Evolutionary conservation across 495 filamentous ascomycete genomes (phyloP), one percentile per base, ranked within the genome.

Genomic region (Aspergillus nidulans): DNA sequence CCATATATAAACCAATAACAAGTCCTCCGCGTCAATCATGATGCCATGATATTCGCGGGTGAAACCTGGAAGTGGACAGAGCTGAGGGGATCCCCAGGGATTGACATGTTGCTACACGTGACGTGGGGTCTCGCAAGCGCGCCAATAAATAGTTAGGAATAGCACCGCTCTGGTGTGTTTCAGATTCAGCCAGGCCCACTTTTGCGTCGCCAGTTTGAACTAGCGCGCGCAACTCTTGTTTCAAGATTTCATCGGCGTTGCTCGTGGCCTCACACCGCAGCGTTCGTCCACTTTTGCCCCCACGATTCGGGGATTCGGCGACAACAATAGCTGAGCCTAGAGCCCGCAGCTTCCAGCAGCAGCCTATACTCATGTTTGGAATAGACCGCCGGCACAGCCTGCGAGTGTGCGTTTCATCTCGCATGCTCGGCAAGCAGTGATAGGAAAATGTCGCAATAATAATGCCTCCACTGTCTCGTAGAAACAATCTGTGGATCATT

Each of bases 191-290:
- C 34, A 50, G 42, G 32, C 41, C 52, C 50, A 53, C 51, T 32
- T n/a, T 38, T 24, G 16, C 28, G 26, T 51, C 20, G 47, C 56
- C 53, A 54, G 44, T 30, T 48, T 46, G 44, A 47, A 39, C 52
- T 59, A 57, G 60, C 56, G 60, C 60, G 56, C 56, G 46, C 56
- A 49, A 32, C 39, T 55, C 51, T 54, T 59, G 60, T 62, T 62
- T 62, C 60, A 62, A 2, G 30, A 10, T n/a, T n/a, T 24, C 55
- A 55, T 54, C 34, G 18, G 24, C 24, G 20, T 49, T 32, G 36
- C 34, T 39, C 26, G 5, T 5, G 26, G 4, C 5, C 26, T 45
- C 39, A 49, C 19, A 34, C 30, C 16, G 28, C 38, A 24, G 38
- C 25, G 20, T 32, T 44, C 25, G 24, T 43, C 42, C 26, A 25